Evolutionary conservation across 306 rosid species (phyloP).

Genomic region (Casuarina cunninghamiana): DNA sequence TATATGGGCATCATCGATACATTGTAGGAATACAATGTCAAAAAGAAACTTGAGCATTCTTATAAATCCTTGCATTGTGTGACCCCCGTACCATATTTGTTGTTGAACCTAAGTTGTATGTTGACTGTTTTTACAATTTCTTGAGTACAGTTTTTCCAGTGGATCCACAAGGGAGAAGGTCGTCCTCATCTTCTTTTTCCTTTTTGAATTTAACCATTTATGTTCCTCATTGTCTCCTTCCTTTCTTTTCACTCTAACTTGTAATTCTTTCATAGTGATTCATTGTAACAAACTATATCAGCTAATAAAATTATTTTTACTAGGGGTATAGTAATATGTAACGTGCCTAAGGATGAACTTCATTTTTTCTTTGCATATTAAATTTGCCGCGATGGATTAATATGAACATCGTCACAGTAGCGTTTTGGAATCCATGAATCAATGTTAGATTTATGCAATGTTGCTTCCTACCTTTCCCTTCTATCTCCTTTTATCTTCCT

Average conservation of each 20-base stretch:
- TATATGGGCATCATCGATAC: constrained; percentile 94
- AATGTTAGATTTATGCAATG: too few relatives aligned
- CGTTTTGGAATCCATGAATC: too few relatives aligned
- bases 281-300: constrained; percentile 8
- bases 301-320: neutral
- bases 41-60: constrained; percentile 73
- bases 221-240: too few relatives aligned
- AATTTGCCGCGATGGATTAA: too few relatives aligned
- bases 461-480: too few relatives aligned
- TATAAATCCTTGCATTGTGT: constrained; percentile 49
- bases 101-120: constrained; percentile 69
- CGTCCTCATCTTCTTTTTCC: neutral
- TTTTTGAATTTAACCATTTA: neutral
- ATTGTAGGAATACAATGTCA: constrained; percentile 70
- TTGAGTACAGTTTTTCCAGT: constrained; percentile 69
- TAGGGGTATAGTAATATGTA: neutral
- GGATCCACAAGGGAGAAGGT: constrained; percentile 26
- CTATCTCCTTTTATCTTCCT: too few relatives aligned
- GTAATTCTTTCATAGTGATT: constrained; percentile 3
- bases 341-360: neutral
- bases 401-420: too few relatives aligned
- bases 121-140: constrained; percentile 74
- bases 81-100: constrained; percentile 69
- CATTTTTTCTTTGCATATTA: too few relatives aligned
- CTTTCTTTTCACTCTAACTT: neutral